phyloP scores from a whole-genome alignment of 192 early-diverging fungal species.

The Coemansia javaensis region DNA sequence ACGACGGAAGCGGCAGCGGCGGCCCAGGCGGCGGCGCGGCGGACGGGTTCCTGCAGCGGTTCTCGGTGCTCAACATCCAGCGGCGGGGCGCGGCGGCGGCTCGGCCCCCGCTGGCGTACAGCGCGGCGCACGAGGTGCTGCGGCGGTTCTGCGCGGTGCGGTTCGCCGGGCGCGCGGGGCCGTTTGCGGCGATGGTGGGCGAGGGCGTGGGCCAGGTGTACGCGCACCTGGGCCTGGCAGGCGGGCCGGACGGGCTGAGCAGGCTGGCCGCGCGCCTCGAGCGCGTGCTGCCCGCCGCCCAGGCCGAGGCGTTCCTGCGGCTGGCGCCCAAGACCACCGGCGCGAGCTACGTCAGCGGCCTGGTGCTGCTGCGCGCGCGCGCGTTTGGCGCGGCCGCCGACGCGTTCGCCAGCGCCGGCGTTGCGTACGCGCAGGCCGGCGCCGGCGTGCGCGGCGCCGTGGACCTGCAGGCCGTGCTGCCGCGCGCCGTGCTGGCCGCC shows the following conservation, averaged over 20 bases:
- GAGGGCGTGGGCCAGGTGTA: constrained; percentile 39
- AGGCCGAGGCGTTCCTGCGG: constrained; percentile 27
- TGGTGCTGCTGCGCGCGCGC: constrained; percentile 33
- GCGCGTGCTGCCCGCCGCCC: constrained; percentile 18
- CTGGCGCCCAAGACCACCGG: constrained; percentile 31
- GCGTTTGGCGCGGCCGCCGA: constrained; percentile 23
- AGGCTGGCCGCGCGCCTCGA: constrained; percentile 27
- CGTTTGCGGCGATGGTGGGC: constrained; percentile 37
- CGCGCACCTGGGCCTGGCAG: constrained; percentile 12
- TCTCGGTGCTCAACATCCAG: constrained; percentile 47
- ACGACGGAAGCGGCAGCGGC: too few relatives aligned
- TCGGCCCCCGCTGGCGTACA: constrained; percentile 37
- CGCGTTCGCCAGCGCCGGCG: constrained; percentile 27
- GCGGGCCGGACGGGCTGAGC: too few relatives aligned
- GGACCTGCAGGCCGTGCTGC: constrained; percentile 31
- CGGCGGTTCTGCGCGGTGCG: constrained; percentile 15
- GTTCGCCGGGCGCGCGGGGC: constrained; percentile 19
- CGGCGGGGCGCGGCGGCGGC: constrained; percentile 17
- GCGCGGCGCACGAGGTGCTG: constrained; percentile 32
- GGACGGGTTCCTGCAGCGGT: constrained; percentile 41
- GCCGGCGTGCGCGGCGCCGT: constrained; percentile 15
- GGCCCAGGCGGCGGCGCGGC: constrained; percentile 1
- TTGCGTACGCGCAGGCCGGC: constrained; percentile 16
- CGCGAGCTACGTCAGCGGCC: constrained; percentile 27
- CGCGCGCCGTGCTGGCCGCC: constrained; percentile 7